Conservation (phyloP, 495 filamentous ascomycete genomes). For the Lophiotrema nucula region DNA sequence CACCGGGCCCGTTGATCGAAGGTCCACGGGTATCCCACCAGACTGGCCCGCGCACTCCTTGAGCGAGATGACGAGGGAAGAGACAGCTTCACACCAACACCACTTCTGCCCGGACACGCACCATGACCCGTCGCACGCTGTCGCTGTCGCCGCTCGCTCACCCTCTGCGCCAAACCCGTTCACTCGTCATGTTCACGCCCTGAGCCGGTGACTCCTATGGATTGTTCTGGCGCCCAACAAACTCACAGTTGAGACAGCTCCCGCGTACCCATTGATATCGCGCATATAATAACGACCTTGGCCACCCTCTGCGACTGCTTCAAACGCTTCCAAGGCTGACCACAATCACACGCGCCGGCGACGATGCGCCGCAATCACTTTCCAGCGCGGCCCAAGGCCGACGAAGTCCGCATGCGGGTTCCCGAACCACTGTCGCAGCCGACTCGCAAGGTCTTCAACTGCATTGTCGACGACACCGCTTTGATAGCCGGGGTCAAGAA, state of each 20-base stretch:
- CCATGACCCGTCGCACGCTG: not conserved
- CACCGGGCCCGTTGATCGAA: too few species aligned
- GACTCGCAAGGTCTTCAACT: slow-evolving; percentile 65
- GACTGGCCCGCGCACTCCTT: not conserved
- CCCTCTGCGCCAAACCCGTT: slow-evolving; percentile 18
- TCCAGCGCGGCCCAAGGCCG: slow-evolving; percentile 25
- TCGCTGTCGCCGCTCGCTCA: not conserved
- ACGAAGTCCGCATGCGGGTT: slow-evolving; percentile 20
- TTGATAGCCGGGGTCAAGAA: slow-evolving; percentile 66
- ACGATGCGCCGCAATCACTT: slow-evolving; percentile 30
- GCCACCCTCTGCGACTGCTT: not conserved
- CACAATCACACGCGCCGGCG: not conserved
- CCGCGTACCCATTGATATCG: not conserved
- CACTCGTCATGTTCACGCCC: slow-evolving; percentile 16
- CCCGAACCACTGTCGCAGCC: slow-evolving; percentile 30
- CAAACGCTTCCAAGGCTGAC: not conserved
- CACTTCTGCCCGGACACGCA: not conserved
- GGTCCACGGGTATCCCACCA: too few species aligned
- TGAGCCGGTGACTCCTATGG: slow-evolving; percentile 3
- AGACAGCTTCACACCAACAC: not conserved
- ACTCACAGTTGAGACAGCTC: not conserved
- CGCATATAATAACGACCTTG: not conserved
- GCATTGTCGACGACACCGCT: slow-evolving; percentile 72
- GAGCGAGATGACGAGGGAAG: not conserved
- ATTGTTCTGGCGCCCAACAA: slow-evolving; percentile 19